phyloP scores from a whole-genome alignment of 306 rosid species.

The Pyrus pyrifolia region DNA sequence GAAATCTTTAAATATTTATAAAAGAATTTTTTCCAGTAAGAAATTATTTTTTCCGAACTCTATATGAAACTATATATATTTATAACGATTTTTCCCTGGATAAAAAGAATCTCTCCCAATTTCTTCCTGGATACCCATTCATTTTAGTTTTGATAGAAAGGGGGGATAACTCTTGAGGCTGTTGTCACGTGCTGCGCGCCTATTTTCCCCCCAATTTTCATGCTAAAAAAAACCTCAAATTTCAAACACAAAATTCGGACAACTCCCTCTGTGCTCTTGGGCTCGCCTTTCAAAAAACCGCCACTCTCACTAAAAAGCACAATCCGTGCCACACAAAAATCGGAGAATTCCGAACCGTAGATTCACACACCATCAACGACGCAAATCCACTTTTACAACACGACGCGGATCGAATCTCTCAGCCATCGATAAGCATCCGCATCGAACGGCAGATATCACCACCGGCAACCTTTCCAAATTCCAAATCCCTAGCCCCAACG shows the following conservation, averaged over 20 bases:
- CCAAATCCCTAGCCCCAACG: background rate
- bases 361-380: background rate
- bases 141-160: too few relatives aligned
- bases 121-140: too few relatives aligned
- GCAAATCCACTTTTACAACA: background rate
- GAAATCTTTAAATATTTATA: too few relatives aligned
- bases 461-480: background rate
- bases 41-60: rapidly evolving
- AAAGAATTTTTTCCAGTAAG: rapidly evolving
- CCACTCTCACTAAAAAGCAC: conserved; percentile 1
- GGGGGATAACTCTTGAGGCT: background rate
- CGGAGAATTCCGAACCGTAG: background rate
- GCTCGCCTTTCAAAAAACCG: background rate
- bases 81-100: too few relatives aligned
- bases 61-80: too few relatives aligned
- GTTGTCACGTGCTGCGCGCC: background rate
- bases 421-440: background rate
- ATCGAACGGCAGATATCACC: conserved; percentile 13
- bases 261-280: background rate
- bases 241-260: background rate
- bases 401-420: conserved; percentile 5
- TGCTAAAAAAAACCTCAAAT: background rate
- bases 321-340: background rate
- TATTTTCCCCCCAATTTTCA: background rate
- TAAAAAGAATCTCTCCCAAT: too few relatives aligned